Percentiles rank a stretch among this genome's conserved stretches.
phyloP scores from a whole-genome alignment of 2,329 filamentous ascomycete genomes.

The Neurospora crassa region DNA sequence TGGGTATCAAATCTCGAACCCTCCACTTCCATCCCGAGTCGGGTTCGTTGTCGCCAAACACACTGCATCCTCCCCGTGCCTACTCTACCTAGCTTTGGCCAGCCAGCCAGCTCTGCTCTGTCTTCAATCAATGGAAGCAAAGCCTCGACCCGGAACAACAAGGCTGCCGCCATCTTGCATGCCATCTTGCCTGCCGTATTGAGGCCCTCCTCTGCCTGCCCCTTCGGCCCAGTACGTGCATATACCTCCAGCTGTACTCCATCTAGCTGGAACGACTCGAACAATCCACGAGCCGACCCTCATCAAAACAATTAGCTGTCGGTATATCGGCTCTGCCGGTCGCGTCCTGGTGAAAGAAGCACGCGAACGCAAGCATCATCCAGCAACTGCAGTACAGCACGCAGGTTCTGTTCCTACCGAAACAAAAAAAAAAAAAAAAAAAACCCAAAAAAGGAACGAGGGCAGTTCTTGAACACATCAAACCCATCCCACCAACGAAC shows the following conservation, averaged over 20 bases:
- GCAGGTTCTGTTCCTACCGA: neutral
- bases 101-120: neutral
- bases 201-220: neutral
- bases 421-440: neutral
- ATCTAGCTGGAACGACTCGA: neutral
- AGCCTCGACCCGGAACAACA: neutral
- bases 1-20: neutral
- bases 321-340: constrained; percentile 1
- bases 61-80: neutral
- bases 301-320: neutral
- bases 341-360: neutral
- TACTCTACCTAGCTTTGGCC: neutral
- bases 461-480: neutral
- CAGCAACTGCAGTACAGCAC: neutral
- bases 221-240: neutral
- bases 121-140: neutral
- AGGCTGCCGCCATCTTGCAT: neutral
- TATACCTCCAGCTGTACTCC: neutral
- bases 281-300: neutral
- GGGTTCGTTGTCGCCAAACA: neutral
- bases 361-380: neutral
- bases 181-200: neutral
- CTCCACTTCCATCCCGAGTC: neutral
- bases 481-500: neutral
- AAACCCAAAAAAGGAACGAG: neutral